phyloP scores from a whole-genome alignment of 1,139 yeast species.

The Protomyces pachydermus region DNA sequence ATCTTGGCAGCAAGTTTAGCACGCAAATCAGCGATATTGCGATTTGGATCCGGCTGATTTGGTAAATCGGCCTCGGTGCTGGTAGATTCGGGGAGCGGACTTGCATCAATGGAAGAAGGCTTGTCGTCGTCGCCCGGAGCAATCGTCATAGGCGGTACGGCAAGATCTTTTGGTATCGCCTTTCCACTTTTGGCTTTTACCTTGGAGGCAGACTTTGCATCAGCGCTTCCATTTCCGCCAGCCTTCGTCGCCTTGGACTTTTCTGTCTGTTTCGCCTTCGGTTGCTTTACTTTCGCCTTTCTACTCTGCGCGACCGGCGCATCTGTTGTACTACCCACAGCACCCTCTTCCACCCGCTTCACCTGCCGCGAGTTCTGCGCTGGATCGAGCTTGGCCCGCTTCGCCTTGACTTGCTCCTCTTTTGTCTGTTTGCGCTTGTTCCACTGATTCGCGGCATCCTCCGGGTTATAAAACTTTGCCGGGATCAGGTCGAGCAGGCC shows the following conservation, averaged over 20 bases:
- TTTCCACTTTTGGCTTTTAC: not conserved
- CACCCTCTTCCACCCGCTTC: not conserved
- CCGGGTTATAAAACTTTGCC: slow-evolving; percentile 82
- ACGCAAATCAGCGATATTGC: slow-evolving; percentile 47
- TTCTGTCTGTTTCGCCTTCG: slow-evolving; percentile 39
- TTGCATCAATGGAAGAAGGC: not conserved
- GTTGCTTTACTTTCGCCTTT: slow-evolving; percentile 44
- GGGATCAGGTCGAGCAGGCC: slow-evolving; percentile 88
- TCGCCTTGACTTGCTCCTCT: slow-evolving; percentile 57
- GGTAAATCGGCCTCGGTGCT: not conserved
- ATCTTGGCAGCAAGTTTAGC: slow-evolving; percentile 71
- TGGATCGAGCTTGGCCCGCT: slow-evolving; percentile 73
- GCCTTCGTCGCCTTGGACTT: not conserved
- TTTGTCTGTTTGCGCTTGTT: slow-evolving; percentile 64
- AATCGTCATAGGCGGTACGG: not conserved
- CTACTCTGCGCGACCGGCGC: not conserved
- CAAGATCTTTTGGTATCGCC: not conserved
- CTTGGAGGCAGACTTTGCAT: not conserved
- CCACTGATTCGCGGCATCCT: slow-evolving; percentile 70
- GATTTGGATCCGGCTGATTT: slow-evolving; percentile 7
- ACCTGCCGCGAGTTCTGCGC: slow-evolving; percentile 35
- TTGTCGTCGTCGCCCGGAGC: not conserved
- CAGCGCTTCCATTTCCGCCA: not conserved
- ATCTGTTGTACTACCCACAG: not conserved
- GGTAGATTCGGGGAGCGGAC: not conserved